Base-by-base conservation (phyloP, 192 early-diverging fungal genomes). In the Kickxella alabastrina region DNA sequence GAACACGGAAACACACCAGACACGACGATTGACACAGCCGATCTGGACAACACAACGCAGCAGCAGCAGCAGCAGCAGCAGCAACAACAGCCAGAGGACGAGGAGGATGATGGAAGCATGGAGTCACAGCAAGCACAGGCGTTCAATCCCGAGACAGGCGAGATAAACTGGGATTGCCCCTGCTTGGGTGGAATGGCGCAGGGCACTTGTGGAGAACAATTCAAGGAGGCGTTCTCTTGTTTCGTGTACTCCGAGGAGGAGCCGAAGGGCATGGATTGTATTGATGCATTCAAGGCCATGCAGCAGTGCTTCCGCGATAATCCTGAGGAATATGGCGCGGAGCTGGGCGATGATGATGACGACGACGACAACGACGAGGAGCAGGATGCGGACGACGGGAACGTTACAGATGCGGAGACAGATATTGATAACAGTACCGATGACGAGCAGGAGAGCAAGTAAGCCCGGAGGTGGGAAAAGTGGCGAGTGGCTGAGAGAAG, bases 101-200 rank as follows among this genome's bases (percentile, higher is more conserved):
- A 61, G 10, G 35, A 25, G 22, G 52, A 57, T 23, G 52, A 44
- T 32, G 31, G 28, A 14, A 31, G 28, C 28, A 31, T 47, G 21
- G 52, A 68, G 38, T 31, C 10, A 10, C 27, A 22, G 31, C 82
- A 80, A 45, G 55, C 84, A 26, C 81, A 80, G 51, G 86, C 86
- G 24, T 86, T 82, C 36, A 70, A 89, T 54, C 84, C 84, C 1
- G 87, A 89, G 54, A 89, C 87, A 0, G 88, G 88, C 39, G 85
- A 91, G 80, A 94, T 97, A 73, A 93, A 95, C 80, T 96, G 92
- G 91, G 93, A 92, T 69, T 93, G 92, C 52, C 93, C 93, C 22
- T 97, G 96, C 61, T 62, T 98, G 6, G 93, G 87, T 28, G 85
- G 84, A 27, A 99, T 99, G 96, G 91, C 91, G 10, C 79, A 91